These are phyloP conservation scores for Stephania yunnanensis DNA, from an alignment of 164 flowering plant genomes.

Conservation along the genomic window DNA sequence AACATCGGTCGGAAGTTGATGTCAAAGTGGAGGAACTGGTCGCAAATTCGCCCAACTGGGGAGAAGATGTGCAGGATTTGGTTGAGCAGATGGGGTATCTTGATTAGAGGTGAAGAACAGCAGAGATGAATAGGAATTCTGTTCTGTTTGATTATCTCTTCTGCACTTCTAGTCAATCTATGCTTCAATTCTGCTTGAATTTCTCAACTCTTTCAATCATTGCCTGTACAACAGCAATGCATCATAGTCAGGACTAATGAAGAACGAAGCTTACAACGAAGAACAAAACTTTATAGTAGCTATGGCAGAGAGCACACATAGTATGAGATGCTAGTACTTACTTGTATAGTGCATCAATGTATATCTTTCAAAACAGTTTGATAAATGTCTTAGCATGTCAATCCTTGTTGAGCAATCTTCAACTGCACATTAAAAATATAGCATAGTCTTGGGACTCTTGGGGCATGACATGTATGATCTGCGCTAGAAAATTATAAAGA, in stretches of 20 bases:
- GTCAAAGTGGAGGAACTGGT: slow-evolving; percentile 50
- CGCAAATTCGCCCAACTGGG: not conserved
- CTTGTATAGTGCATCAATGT: no score
- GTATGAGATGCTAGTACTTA: no score
- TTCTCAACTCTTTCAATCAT: not conserved
- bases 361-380: not conserved
- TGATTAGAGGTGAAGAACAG: not conserved
- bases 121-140: not conserved
- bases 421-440: not conserved
- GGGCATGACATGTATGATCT: not conserved
- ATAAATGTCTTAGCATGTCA: no score
- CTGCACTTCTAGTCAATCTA: not conserved
- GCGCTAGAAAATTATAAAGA: not conserved
- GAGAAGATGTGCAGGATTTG: slow-evolving; percentile 17
- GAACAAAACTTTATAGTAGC: no score
- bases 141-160: not conserved
- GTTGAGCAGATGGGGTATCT: slow-evolving; percentile 16
- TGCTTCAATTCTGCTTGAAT: not conserved
- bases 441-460: not conserved
- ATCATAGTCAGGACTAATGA: not conserved
- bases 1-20: slow-evolving; percentile 10
- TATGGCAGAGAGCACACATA: no score
- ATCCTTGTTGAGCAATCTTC: not conserved
- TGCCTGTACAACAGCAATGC: not conserved
- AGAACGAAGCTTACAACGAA: not conserved